Percentiles rank a stretch among this genome's conserved stretches.
Conservation (phyloP, 2,329 filamentous ascomycete genomes). For the Nothophoma quercina region DNA sequence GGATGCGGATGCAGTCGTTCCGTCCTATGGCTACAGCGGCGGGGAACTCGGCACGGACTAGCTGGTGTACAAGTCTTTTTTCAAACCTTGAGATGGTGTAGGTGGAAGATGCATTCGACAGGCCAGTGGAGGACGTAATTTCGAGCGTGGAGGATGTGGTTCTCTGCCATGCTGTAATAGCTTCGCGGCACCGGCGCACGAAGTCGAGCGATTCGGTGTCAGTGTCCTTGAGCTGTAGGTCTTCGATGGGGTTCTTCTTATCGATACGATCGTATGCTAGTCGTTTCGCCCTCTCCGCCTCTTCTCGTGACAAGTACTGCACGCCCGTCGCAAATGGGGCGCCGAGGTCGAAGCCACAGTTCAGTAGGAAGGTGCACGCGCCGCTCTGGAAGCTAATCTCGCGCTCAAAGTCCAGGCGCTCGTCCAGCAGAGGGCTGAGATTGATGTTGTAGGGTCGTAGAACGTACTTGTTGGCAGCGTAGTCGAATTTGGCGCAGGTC, state of each 20-base stretch:
- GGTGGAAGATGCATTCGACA: conserved; percentile 20
- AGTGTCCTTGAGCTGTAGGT: conserved; percentile 60
- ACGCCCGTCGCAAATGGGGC: conserved; percentile 65
- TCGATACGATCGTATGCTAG: conserved; percentile 54
- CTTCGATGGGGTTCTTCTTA: conserved; percentile 43
- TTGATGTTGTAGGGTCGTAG: conserved; percentile 71
- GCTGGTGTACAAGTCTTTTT: conserved; percentile 70
- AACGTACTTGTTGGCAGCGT: conserved; percentile 58
- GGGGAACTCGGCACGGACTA: conserved; percentile 69
- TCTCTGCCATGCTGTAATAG: conserved; percentile 57
- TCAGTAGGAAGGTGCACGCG: conserved; percentile 67
- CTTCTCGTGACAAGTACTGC: conserved; percentile 67
- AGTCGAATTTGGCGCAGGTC: conserved; percentile 68
- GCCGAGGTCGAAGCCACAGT: conserved; percentile 66
- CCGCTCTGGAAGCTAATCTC: conserved; percentile 66
- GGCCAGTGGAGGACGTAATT: conserved; percentile 42
- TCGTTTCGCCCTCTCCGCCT: conserved; percentile 59
- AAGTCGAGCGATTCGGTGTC: conserved; percentile 63
- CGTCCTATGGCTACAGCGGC: conserved; percentile 53
- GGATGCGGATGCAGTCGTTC: conserved; percentile 54
- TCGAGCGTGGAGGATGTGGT: conserved; percentile 25
- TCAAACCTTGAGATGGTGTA: conserved; percentile 59
- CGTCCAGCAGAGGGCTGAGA: conserved; percentile 63
- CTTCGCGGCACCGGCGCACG: conserved; percentile 54
- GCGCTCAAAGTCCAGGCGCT: conserved; percentile 66